phyloP scores from a whole-genome alignment of 768 basidiomycete species.

The Phanerochaete carnosa region DNA sequence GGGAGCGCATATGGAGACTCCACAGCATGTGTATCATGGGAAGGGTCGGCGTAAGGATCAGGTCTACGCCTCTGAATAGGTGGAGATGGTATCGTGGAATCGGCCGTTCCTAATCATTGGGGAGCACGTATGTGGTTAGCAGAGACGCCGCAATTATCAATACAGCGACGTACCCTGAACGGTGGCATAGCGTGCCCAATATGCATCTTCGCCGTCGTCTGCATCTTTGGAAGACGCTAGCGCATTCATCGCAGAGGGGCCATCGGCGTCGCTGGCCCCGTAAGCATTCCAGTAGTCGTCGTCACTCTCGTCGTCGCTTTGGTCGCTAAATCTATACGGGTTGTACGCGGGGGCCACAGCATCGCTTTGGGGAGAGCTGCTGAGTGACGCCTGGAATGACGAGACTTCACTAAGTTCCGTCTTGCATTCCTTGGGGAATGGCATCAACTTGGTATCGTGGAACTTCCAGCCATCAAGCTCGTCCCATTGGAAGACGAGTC shows the following conservation, averaged over 20 bases:
- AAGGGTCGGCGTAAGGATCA: constrained; percentile 13
- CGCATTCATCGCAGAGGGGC: constrained; percentile 13
- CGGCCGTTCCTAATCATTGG: constrained; percentile 53
- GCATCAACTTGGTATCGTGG: constrained; percentile 67
- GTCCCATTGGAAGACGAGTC: constrained; percentile 72
- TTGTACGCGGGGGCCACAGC: not conserved
- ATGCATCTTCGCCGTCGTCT: constrained; percentile 51
- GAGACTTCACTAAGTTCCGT: constrained; percentile 2
- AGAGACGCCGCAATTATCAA: not conserved
- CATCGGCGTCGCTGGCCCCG: constrained; percentile 34
- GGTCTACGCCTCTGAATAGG: constrained; percentile 29
- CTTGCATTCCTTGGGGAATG: constrained; percentile 50
- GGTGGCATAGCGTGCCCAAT: constrained; percentile 72
- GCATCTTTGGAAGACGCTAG: constrained; percentile 23
- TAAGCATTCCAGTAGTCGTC: constrained; percentile 73
- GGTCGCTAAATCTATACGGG: constrained; percentile 17
- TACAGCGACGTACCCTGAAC: constrained; percentile 56
- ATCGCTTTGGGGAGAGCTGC: not conserved
- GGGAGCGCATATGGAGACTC: constrained; percentile 22
- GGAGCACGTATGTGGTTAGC: not conserved
- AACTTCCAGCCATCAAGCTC: constrained; percentile 57
- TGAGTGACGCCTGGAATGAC: not conserved
- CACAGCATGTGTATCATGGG: constrained; percentile 15
- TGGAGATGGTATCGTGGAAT: constrained; percentile 65
- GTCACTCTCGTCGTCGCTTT: constrained; percentile 31